Conservation (phyloP, 2,329 filamentous ascomycete species). For the Talaromyces funiculosus region DNA sequence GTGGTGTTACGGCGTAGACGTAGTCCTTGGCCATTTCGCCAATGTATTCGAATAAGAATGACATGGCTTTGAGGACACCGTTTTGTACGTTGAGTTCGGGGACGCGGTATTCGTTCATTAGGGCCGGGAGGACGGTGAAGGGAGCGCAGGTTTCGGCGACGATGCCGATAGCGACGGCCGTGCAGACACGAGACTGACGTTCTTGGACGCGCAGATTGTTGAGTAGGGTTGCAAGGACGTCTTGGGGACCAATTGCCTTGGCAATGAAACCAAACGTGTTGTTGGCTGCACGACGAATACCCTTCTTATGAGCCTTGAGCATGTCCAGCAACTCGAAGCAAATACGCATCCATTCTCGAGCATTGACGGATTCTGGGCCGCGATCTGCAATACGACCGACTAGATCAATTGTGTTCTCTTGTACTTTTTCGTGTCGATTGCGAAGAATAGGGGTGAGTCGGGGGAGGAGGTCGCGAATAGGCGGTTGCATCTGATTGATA, state of each 20-base stretch:
- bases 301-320: conserved; percentile 99
- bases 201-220: conserved; percentile 97
- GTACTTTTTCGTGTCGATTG: conserved; percentile 97
- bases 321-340: conserved; percentile 98
- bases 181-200: conserved; percentile 96
- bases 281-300: conserved; percentile 94
- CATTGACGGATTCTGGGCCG: conserved; percentile 92
- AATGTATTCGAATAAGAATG: conserved; percentile 98
- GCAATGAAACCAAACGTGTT: conserved; percentile 99
- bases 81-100: conserved; percentile 98
- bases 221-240: conserved; percentile 88
- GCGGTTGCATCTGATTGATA: conserved; percentile 96
- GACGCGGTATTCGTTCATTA: conserved; percentile 99
- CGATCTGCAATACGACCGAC: conserved; percentile 97
- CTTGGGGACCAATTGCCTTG: conserved; percentile 96
- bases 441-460: conserved; percentile 95
- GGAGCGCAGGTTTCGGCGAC: conserved; percentile 97
- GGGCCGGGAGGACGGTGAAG: conserved; percentile 93
- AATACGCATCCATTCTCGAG: conserved; percentile 99
- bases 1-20: conserved; percentile 92
- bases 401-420: conserved; percentile 97
- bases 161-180: conserved; percentile 95
- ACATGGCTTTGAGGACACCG: conserved; percentile 92
- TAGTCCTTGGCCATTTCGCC: conserved; percentile 99
- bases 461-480: conserved; percentile 91